Evolutionary conservation across 345 rosid genomes (phyloP).

Genomic region (Kandelia obovata): DNA sequence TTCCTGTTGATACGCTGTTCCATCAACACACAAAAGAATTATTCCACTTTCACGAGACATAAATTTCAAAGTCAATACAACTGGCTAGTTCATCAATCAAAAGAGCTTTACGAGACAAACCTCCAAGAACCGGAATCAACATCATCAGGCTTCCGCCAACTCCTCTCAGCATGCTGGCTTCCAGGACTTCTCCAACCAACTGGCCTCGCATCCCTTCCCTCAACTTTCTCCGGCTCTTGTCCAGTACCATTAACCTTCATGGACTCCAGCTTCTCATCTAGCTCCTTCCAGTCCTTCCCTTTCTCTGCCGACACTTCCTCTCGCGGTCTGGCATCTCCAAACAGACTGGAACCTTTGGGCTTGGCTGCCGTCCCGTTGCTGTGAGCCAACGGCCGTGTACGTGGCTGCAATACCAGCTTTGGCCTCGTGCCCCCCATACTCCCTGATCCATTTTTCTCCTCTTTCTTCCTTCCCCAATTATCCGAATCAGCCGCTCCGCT

Average conservation of each 20-base stretch:
- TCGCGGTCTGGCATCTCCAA: constrained; percentile 90
- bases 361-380: constrained; percentile 26
- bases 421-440: constrained; percentile 42
- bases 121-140: constrained; percentile 20
- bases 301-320: constrained; percentile 93
- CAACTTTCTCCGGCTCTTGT: constrained; percentile 48
- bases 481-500: constrained; percentile 53
- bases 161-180: constrained; percentile 20
- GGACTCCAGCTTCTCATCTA: constrained; percentile 76
- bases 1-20: no score
- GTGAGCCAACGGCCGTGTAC: constrained; percentile 40
- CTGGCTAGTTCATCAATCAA: not conserved
- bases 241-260: constrained; percentile 31
- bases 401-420: constrained; percentile 73
- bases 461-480: constrained; percentile 74
- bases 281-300: constrained; percentile 87
- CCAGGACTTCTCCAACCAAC: constrained; percentile 30
- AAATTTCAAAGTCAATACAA: no score
- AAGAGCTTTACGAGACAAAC: constrained; percentile 16
- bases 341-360: constrained; percentile 66
- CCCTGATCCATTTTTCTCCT: constrained; percentile 34
- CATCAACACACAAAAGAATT: no score
- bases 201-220: constrained; percentile 20
- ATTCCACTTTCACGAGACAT: no score
- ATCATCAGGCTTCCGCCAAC: constrained; percentile 65